These are phyloP conservation scores for Aristolochia contorta DNA, from an alignment of 164 flowering plant genomes.

Conservation along the genomic window DNA sequence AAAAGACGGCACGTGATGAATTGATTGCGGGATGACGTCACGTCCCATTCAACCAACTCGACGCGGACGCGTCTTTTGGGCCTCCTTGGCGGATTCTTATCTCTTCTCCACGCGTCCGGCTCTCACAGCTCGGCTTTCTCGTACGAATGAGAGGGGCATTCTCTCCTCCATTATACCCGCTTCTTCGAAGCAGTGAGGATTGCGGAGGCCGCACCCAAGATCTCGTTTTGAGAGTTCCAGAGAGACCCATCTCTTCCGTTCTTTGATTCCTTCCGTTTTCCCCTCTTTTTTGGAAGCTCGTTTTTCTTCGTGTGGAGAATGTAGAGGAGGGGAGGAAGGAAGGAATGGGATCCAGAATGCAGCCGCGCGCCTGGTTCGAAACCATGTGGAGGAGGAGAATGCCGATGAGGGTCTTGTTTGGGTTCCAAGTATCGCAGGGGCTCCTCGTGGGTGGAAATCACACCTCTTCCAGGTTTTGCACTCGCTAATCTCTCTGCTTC, in stretches of 20 bases:
- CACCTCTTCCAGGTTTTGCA: constrained; percentile 98
- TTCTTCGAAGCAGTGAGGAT: too few relatives aligned
- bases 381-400: constrained; percentile 25
- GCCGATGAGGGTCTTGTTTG: constrained; percentile 68
- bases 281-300: not conserved
- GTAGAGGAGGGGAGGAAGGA: not conserved
- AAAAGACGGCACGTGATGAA: too few relatives aligned
- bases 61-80: too few relatives aligned
- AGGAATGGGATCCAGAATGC: constrained; percentile 17
- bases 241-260: not conserved
- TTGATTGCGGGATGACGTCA: too few relatives aligned
- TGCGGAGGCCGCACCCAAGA: too few relatives aligned
- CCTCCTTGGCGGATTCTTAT: too few relatives aligned
- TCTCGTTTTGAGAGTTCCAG: too few relatives aligned
- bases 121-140: too few relatives aligned
- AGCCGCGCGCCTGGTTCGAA: constrained; percentile 28
- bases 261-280: not conserved
- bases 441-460: constrained; percentile 99
- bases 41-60: too few relatives aligned
- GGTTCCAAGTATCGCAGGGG: constrained; percentile 64
- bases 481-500: constrained; percentile 46
- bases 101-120: too few relatives aligned
- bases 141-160: too few relatives aligned
- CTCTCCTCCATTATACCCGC: too few relatives aligned
- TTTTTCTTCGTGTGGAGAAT: not conserved